Evolutionary conservation across 805 yeast species (phyloP), one percentile per base, ranked within the genome.

Genomic region (Candida insectorum): DNA sequence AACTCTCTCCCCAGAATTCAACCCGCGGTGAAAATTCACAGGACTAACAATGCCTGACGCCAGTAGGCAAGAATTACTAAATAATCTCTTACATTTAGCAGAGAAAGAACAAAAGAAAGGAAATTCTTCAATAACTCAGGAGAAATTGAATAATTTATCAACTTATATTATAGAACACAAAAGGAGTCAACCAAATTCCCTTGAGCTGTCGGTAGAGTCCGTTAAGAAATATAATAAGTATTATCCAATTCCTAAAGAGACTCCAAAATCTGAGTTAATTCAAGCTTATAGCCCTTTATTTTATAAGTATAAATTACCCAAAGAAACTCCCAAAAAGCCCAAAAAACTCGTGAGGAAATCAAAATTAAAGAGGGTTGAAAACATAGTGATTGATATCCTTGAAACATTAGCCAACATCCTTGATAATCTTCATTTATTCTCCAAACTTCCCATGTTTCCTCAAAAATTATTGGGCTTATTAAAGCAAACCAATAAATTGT

Each of bases 371-470:
- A 48, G 49, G 8, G 23, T 59, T 5, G 73, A 66, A 43, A 26
- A 43, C 9, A 31, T 49, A 1, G 32, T 62, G 4, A 52, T 66
- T 3, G 49, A 48, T 5, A 43, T 58, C 1, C 42, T 66, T 15
- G 73, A 66, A 43, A 49, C 52, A 3, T 16, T 60, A 23, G 72
- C 71, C 20, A 62, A 60, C 31, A 41, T 66, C 5, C 45, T 66
- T 13, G 73, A 66, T 44, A 66, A 64, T 35, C 50, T 66, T 11
- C 71, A 66, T 37, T 56, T 66, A 27, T 56, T 66, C 19, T 62
- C 69, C 26, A 55, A 60, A 36, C 42, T 66, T 20, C 73, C 73
- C 14, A 60, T 65, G 66, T 66, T 66, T 37, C 73, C 73, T 2
- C 44, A 60, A 35, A 40, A 39, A 15, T 42, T 66, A 7, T 20